Evolutionary conservation across 352 stramenopile genomes (phyloP).

Genomic region (Globisporangium takayamanum): DNA sequence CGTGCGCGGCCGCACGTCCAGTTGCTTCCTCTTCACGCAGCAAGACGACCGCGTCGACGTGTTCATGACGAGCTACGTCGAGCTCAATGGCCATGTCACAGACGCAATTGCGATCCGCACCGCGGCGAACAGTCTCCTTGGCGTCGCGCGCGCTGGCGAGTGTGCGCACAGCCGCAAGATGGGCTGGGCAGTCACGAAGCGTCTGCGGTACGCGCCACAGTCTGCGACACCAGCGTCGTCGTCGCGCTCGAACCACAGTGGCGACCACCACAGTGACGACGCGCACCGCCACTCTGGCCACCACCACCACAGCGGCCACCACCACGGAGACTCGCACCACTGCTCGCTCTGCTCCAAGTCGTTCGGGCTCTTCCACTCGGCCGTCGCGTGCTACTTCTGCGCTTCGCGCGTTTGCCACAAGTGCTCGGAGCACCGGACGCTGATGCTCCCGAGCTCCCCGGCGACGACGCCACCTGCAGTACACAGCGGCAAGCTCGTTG

Average conservation of each 20-base stretch:
- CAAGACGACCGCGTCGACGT: slow-evolving; percentile 31
- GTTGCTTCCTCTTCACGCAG: slow-evolving; percentile 32
- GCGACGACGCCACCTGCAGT: neutral
- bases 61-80: slow-evolving; percentile 36
- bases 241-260: neutral
- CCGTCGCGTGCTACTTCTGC: slow-evolving; percentile 7
- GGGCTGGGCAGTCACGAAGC: slow-evolving; percentile 6
- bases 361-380: slow-evolving; percentile 3
- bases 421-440: slow-evolving; percentile 8
- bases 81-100: slow-evolving; percentile 30
- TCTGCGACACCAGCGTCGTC: neutral
- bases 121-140: slow-evolving; percentile 20
- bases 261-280: too few relatives aligned
- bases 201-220: neutral
- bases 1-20: slow-evolving; percentile 28
- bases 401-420: slow-evolving; percentile 5
- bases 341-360: slow-evolving; percentile 6
- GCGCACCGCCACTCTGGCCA: too few relatives aligned
- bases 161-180: slow-evolving; percentile 1
- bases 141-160: slow-evolving; percentile 5
- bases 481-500: slow-evolving; percentile 1
- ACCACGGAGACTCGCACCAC: too few relatives aligned
- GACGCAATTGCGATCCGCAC: slow-evolving; percentile 28
- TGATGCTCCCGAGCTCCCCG: neutral
- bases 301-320: too few relatives aligned